These are phyloP conservation scores for Fonsecaea pugnacius DNA, from an alignment of 2,329 filamentous ascomycete species.

Conservation along the genomic window DNA sequence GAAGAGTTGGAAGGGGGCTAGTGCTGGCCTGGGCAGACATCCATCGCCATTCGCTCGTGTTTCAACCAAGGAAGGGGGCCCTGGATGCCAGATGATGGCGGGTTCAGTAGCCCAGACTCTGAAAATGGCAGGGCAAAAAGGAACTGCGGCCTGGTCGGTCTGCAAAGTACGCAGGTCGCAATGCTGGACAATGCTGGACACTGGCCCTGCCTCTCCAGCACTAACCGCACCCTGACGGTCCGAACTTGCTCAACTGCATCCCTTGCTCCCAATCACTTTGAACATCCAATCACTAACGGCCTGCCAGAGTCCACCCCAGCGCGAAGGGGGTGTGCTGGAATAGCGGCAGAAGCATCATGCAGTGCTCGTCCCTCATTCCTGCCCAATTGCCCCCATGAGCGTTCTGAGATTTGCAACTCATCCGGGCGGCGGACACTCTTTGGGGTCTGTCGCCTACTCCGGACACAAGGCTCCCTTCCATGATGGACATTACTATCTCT, in stretches of 20 bases:
- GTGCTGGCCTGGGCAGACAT: slow-evolving; percentile 14
- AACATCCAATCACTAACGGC: slow-evolving; percentile 20
- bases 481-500: slow-evolving; percentile 23
- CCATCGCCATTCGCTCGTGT: slow-evolving; percentile 30
- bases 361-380: slow-evolving; percentile 19
- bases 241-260: slow-evolving; percentile 24
- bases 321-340: slow-evolving; percentile 26
- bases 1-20: slow-evolving; percentile 24
- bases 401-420: slow-evolving; percentile 27
- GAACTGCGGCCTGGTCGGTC: slow-evolving; percentile 26
- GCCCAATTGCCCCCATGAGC: slow-evolving; percentile 20
- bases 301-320: slow-evolving; percentile 21
- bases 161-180: slow-evolving; percentile 29
- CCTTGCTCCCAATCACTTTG: slow-evolving; percentile 20
- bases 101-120: slow-evolving; percentile 22
- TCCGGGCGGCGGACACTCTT: slow-evolving; percentile 5
- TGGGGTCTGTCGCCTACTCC: slow-evolving; percentile 6
- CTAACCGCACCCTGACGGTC: slow-evolving; percentile 24
- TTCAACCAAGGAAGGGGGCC: slow-evolving; percentile 21
- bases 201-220: slow-evolving; percentile 19
- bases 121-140: slow-evolving; percentile 21
- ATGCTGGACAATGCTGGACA: background rate
- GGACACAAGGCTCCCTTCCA: slow-evolving; percentile 24
- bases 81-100: slow-evolving; percentile 19
- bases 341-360: slow-evolving; percentile 24